Percentiles rank a stretch among this genome's conserved stretches.
These are phyloP conservation scores for Camellia granthamiana DNA, from an alignment of 148 eudicot genomes.

Conservation along the genomic window DNA sequence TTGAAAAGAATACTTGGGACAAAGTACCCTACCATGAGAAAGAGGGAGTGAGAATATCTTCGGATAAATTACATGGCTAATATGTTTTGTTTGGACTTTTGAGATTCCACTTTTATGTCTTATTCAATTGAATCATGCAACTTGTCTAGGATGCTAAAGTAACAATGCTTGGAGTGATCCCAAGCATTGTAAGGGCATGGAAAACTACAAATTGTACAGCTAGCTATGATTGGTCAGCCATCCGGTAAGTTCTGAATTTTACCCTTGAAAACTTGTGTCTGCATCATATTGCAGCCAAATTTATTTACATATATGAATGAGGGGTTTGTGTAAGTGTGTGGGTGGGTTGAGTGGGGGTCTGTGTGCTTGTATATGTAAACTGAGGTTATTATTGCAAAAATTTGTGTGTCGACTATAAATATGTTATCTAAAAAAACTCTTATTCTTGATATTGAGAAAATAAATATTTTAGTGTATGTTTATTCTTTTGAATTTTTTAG, in stretches of 20 bases:
- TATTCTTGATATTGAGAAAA: too few species aligned
- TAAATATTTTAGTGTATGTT: not conserved
- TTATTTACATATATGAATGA: not conserved
- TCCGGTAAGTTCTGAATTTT: slow-evolving; percentile 45
- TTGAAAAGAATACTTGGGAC: not conserved
- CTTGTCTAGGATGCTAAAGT: slow-evolving; percentile 82
- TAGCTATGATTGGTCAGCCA: slow-evolving; percentile 84
- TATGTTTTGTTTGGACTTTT: not conserved
- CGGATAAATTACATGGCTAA: too few species aligned
- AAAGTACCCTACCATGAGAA: not conserved
- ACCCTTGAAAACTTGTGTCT: not conserved
- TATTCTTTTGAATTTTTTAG: slow-evolving; percentile 32
- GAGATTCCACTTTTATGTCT: slow-evolving; percentile 2
- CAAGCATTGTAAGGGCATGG: slow-evolving; percentile 94
- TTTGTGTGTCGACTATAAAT: too few species aligned
- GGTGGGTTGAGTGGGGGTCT: too few species aligned
- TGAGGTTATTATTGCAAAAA: too few species aligned
- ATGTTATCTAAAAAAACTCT: too few species aligned
- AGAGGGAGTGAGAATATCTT: not conserved
- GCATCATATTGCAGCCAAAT: not conserved
- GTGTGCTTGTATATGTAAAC: not conserved
- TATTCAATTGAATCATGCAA: not conserved
- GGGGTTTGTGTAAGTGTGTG: not conserved
- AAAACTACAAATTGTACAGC: slow-evolving; percentile 60
- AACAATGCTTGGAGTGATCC: slow-evolving; percentile 93